phyloP scores from a whole-genome alignment of 768 basidiomycete species.

The Lepiota venenata region DNA sequence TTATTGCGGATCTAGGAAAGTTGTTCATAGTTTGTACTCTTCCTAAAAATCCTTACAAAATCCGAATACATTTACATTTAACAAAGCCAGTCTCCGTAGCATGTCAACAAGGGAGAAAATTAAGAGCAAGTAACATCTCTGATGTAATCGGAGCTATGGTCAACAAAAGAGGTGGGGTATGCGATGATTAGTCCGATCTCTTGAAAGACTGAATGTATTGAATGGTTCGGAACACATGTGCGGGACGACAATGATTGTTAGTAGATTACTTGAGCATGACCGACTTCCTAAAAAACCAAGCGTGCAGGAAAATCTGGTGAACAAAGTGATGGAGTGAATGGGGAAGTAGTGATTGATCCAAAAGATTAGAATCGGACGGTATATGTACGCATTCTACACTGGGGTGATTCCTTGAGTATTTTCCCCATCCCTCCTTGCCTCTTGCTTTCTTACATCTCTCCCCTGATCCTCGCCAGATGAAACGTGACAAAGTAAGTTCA shows the following conservation, averaged over 20 bases:
- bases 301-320: not conserved
- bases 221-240: not conserved
- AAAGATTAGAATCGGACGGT: not conserved
- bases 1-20: not conserved
- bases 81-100: too few species aligned
- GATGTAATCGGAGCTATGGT: not conserved
- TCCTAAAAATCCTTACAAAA: too few species aligned
- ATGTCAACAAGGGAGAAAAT: too few species aligned
- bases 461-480: not conserved
- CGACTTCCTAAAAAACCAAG: not conserved
- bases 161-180: not conserved
- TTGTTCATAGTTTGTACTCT: too few species aligned
- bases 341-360: conserved; percentile 2
- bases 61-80: too few species aligned
- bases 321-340: not conserved
- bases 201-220: not conserved
- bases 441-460: not conserved
- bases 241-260: not conserved
- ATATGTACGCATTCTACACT: not conserved
- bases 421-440: not conserved
- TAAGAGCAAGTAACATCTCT: too few species aligned
- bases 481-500: not conserved
- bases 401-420: not conserved
- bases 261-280: not conserved
- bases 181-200: not conserved